A percentile compares a stretch with the other conserved stretches of the same genome.
Conservation (phyloP, 2,329 filamentous ascomycete genomes). For the Pezicula radicicola region DNA sequence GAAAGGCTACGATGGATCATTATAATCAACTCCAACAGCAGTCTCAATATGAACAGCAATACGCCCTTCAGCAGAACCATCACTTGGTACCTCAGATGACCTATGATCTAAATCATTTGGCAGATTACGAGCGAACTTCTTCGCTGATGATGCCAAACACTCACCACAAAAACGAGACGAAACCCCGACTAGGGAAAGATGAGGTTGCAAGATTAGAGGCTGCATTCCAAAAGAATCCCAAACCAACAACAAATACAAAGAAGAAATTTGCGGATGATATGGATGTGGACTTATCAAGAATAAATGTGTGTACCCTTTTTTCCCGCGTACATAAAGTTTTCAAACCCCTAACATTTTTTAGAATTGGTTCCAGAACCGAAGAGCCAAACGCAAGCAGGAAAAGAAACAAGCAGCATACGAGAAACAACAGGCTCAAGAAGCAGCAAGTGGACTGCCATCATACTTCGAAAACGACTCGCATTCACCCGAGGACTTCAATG, state of each 20-base stretch:
- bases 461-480: constrained; percentile 24
- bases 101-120: constrained; percentile 2
- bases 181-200: constrained; percentile 46
- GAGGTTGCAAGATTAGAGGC: constrained; percentile 51
- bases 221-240: constrained; percentile 58
- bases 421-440: constrained; percentile 33
- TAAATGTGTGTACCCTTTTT: constrained; percentile 44
- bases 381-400: constrained; percentile 52
- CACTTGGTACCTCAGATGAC: constrained; percentile 1
- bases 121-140: not conserved
- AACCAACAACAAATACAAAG: constrained; percentile 56
- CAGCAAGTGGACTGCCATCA: constrained; percentile 3
- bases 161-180: constrained; percentile 24
- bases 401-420: constrained; percentile 51
- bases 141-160: constrained; percentile 19
- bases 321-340: not conserved
- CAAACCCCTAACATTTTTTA: constrained; percentile 32
- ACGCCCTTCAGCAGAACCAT: not conserved
- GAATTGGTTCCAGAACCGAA: constrained; percentile 70
- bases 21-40: not conserved
- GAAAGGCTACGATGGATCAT: not conserved
- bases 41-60: not conserved
- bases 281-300: constrained; percentile 55
- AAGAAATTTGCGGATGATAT: constrained; percentile 55
- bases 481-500: too few species aligned